A percentile compares a stretch with the other conserved stretches of the same genome.
Evolutionary conservation across 805 yeast genomes (phyloP).

Genomic region (Candida golubevii): DNA sequence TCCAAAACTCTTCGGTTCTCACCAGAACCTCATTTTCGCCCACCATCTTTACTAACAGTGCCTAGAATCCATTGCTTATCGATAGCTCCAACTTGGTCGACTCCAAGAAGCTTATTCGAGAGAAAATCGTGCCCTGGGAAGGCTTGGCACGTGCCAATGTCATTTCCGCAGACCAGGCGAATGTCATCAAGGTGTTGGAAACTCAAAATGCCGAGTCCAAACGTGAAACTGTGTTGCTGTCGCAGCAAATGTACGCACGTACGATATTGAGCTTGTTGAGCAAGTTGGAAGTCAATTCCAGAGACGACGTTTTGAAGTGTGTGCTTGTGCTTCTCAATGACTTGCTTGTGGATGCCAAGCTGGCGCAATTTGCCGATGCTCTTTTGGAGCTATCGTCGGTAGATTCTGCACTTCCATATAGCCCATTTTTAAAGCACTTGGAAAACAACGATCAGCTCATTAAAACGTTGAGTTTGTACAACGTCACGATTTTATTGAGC

Average conservation of each 20-base stretch:
- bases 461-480: conserved; percentile 51
- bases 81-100: conserved; percentile 68
- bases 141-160: conserved; percentile 75
- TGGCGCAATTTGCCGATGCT: conserved; percentile 31
- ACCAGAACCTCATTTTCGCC: conserved; percentile 5
- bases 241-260: conserved; percentile 49
- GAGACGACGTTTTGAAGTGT: conserved; percentile 65
- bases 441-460: conserved; percentile 53
- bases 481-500: conserved; percentile 46
- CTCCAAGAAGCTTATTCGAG: conserved; percentile 62
- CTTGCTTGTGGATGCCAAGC: conserved; percentile 39
- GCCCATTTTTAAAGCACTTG: conserved; percentile 50
- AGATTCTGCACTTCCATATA: conserved; percentile 47
- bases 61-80: conserved; percentile 36
- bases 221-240: conserved; percentile 36
- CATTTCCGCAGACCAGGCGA: conserved; percentile 65
- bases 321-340: conserved; percentile 61
- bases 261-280: conserved; percentile 52
- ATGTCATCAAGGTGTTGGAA: conserved; percentile 50
- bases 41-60: too few species aligned
- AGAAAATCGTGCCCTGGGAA: conserved; percentile 88
- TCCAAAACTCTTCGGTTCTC: not conserved
- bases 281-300: conserved; percentile 37
- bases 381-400: conserved; percentile 40
- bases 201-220: conserved; percentile 43